Base-by-base conservation (phyloP, 2,329 filamentous ascomycete species). In the Ceratocystis smalleyi region DNA sequence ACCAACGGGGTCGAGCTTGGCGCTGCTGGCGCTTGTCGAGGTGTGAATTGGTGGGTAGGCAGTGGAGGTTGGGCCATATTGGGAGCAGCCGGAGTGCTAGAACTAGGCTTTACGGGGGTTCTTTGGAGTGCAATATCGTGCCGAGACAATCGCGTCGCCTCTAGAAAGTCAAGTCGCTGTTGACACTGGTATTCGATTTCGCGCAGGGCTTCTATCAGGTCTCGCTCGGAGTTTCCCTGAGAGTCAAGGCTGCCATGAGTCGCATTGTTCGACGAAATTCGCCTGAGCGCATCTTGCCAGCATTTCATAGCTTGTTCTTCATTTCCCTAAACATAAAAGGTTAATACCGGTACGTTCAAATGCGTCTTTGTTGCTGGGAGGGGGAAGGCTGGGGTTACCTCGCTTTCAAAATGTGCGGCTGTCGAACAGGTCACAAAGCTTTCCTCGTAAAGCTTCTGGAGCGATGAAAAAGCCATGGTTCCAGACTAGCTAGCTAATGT, bases 361-460 rank as follows among this genome's bases (percentile, higher is more conserved):
- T n/a, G 5, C 3, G 17, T 45, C 5, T 19, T 35, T 30, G 43
- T 40, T 22, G 7, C 24, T 27, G 27, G 27, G n/a, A n/a, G 24
- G 24, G 62, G 57, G 66, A 5, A 62, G 59, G 64, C 43, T 66
- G 68, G 17, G 67, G 64, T 55, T 76, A 95, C 91, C 83, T 95
- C 87, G 73, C 87, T 84, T 77, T 99, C 94, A 74, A 96, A 96
- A 76, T 96, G 96, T 63, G 96, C 89, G 47, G 92, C 92, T 1
- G 91, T 97, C 15, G 91, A 96, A 76, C 91, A 96, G 72, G 87
- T 91, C 70, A 96, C 77, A 76, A 96, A 96, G 75, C 88, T 91
- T 75, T 97, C 91, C 77, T 97, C 92, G 77, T 97, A 97, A 64
- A 91, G 95, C 81, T 96, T 96, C 77, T 97, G 92, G 74, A 96